Percentiles rank a stretch among this genome's conserved stretches.
Conservation (phyloP, 2,329 filamentous ascomycete genomes). For the Colletotrichum sp. region DNA sequence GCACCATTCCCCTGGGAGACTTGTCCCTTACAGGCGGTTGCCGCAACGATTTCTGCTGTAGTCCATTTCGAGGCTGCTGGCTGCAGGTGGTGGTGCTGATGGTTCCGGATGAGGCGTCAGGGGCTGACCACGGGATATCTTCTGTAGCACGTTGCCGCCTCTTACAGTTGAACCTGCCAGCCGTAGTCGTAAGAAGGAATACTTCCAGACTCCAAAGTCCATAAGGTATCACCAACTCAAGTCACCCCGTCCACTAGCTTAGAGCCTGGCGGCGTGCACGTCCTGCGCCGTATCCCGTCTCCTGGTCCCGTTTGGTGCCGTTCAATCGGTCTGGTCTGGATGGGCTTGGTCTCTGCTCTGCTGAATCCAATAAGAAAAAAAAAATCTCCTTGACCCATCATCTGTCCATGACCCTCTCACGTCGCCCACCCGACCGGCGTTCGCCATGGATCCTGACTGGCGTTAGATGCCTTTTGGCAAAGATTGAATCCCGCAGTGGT, state of each 20-base stretch:
- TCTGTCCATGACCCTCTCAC: background rate
- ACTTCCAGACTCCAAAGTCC: background rate
- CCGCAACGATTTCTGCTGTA: slow-evolving; percentile 5
- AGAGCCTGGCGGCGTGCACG: background rate
- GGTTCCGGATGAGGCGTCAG: slow-evolving; percentile 9
- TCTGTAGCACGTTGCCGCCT: background rate
- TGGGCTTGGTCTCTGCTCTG: background rate
- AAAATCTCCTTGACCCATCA: background rate
- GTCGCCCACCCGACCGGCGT: slow-evolving; percentile 17
- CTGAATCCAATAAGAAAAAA: background rate
- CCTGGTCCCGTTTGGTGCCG: background rate
- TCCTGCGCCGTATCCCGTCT: background rate
- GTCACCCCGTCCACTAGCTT: background rate
- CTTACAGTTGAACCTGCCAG: background rate
- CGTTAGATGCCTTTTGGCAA: slow-evolving; percentile 1
- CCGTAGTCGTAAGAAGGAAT: background rate
- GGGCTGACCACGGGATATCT: background rate
- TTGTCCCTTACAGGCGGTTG: slow-evolving; percentile 14
- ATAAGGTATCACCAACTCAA: background rate
- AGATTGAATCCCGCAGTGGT: slow-evolving; percentile 8
- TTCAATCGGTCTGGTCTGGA: background rate
- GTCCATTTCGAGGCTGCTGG: background rate
- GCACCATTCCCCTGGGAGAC: background rate
- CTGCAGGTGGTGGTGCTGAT: background rate
- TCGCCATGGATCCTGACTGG: slow-evolving; percentile 8